Evolutionary conservation across 345 rosid genomes (phyloP).

Genomic region (Eucalyptus curtisii): DNA sequence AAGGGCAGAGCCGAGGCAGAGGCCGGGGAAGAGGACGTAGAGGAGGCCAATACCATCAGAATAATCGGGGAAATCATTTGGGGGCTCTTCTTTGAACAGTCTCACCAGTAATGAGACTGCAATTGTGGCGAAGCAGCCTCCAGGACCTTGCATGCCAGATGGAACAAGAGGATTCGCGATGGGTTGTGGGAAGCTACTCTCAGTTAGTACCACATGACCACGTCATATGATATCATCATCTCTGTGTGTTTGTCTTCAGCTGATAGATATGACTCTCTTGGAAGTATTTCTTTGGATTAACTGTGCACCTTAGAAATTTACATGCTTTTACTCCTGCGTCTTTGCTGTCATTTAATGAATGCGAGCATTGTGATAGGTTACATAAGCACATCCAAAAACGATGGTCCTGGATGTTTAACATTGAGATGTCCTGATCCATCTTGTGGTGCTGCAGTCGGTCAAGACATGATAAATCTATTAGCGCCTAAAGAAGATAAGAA

Average conservation of each 20-base stretch:
- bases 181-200: too few relatives aligned
- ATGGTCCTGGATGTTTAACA: conserved; percentile 90
- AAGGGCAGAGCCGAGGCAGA: conserved; percentile 48
- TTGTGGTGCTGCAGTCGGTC: conserved; percentile 69
- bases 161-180: conserved; percentile 79
- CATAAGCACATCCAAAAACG: conserved; percentile 57
- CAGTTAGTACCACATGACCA: too few relatives aligned
- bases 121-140: conserved; percentile 57
- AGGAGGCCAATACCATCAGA: conserved; percentile 49
- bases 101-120: conserved; percentile 33
- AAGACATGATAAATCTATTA: conserved; percentile 59
- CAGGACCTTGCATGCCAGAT: conserved; percentile 99
- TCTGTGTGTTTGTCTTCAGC: background rate
- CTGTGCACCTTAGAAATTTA: background rate
- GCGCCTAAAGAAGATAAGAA: conserved; percentile 56
- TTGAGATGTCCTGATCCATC: conserved; percentile 89
- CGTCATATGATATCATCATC: background rate
- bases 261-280: background rate
- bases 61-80: conserved; percentile 43
- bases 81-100: conserved; percentile 32
- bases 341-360: background rate
- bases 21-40: conserved; percentile 73
- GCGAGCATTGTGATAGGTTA: conserved; percentile 35
- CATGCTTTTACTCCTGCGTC: background rate
- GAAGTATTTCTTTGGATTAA: background rate